Evolutionary conservation across 2,329 filamentous ascomycete genomes (phyloP), one percentile per base, ranked within the genome.

Genomic region (Colletotrichum lentis): DNA sequence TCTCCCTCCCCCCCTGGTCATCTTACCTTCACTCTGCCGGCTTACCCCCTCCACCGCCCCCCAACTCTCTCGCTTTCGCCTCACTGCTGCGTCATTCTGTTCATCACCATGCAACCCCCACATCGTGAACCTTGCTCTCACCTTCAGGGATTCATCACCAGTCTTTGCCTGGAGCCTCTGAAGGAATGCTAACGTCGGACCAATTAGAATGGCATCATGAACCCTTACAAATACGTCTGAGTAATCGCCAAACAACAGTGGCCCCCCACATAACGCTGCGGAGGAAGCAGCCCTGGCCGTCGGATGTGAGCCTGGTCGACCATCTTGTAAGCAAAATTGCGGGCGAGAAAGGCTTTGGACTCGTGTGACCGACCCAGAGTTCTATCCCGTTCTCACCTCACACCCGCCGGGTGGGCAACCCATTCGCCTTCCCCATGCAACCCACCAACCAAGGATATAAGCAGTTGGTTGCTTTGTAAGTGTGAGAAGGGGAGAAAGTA

Each of bases 161-260:
- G 55, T 41, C 60, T 49, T 27, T 65, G 66, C 71, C 58, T 64
- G 60, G 61, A 56, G 67, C 55, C 54, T 60, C n/a, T 24, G 57
- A 69, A 69, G 63, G 57, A 69, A 63, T 57, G 67, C 67, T 69
- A 64, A 69, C 67, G 35, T 57, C 31, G 57, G 37, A 41, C 62
- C 64, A 67, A 69, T 67, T 74, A 97, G 93, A 97, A 97, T 73
- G 94, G 94, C 55, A 98, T 98, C 80, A 96, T 98, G 93, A 98
- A 97, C 81, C 95, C 95, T 0, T 98, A 98, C 84, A 98, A 98
- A 82, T 98, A 97, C 79, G 91, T 98, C 72, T 90, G 80, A 75
- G 61, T 43, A 62, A 65, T 49, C 62, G 64, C 58, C 58, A 57
- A 67, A 47, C 46, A 50, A 68, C 50, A 62, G 46, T 56, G 56